Percentiles rank a stretch among this genome's conserved stretches.
Evolutionary conservation across 2,329 filamentous ascomycete genomes (phyloP).

Genomic region (Stagonosporopsis tanaceti): DNA sequence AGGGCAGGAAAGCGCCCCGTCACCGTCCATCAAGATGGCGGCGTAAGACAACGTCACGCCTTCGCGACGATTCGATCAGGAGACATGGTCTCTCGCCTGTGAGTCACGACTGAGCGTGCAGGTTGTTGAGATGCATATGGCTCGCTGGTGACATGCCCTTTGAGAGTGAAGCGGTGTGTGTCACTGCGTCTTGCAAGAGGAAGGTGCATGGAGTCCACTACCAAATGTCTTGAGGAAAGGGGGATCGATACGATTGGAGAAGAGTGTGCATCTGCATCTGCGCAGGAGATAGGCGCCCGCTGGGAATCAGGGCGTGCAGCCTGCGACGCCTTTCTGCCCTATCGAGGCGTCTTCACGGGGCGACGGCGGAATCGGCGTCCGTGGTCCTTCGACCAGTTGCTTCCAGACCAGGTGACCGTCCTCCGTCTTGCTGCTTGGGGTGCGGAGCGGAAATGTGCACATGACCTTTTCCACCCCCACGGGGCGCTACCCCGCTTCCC

Average conservation of each 20-base stretch:
- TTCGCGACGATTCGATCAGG: neutral
- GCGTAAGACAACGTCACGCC: neutral
- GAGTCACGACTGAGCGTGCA: neutral
- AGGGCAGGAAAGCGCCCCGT: neutral
- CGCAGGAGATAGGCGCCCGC: constrained; percentile 15
- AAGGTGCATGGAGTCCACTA: neutral
- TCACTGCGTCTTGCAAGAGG: constrained; percentile 8
- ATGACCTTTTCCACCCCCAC: constrained; percentile 16
- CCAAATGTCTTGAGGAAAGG: neutral
- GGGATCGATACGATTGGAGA: neutral
- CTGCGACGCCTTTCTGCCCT: neutral
- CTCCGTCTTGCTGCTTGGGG: constrained; percentile 4
- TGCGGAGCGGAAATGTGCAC: constrained; percentile 16
- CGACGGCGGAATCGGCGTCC: constrained; percentile 8
- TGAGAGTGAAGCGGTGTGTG: constrained; percentile 17
- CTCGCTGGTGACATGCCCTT: constrained; percentile 1
- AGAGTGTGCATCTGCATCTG: neutral
- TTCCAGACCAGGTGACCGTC: constrained; percentile 5
- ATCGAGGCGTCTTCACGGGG: neutral
- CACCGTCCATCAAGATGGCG: too few species aligned
- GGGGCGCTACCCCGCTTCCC: constrained; percentile 14
- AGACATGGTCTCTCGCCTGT: neutral
- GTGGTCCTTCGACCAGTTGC: constrained; percentile 11
- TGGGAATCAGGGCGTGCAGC: constrained; percentile 1
- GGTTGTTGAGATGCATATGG: constrained; percentile 12